Evolutionary conservation across 768 basidiomycete species (phyloP).

Genomic region (Nevesoporus exiguus): DNA sequence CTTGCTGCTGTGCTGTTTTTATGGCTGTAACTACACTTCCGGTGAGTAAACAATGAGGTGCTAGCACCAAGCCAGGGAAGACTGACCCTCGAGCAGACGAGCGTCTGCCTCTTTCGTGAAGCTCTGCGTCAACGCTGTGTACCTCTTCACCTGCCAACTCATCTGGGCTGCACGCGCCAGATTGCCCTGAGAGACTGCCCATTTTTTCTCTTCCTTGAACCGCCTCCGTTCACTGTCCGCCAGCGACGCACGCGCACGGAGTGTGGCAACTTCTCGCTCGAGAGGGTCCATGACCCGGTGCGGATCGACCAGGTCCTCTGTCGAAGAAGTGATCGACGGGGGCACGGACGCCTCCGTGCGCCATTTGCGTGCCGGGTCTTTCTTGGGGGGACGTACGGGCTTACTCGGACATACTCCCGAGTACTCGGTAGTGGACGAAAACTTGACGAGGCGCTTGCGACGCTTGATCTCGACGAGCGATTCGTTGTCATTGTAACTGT

Average conservation of each 20-base stretch:
- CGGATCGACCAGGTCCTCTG: slow-evolving; percentile 62
- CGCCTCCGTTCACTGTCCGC: slow-evolving; percentile 81
- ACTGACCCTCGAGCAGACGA: slow-evolving; percentile 59
- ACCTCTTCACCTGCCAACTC: slow-evolving; percentile 81
- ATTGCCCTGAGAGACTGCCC: slow-evolving; percentile 81
- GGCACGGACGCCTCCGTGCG: slow-evolving; percentile 34
- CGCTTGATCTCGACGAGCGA: slow-evolving; percentile 21
- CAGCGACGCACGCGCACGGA: slow-evolving; percentile 73
- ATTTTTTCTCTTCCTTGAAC: slow-evolving; percentile 83
- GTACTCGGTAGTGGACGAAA: slow-evolving; percentile 39
- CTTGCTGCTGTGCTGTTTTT: slow-evolving; percentile 19
- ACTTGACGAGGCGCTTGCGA: slow-evolving; percentile 46
- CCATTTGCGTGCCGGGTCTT: slow-evolving; percentile 30
- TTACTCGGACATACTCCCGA: slow-evolving; percentile 17
- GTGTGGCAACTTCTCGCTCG: slow-evolving; percentile 70
- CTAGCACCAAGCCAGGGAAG: neutral
- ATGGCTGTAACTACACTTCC: slow-evolving; percentile 25
- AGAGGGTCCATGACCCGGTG: slow-evolving; percentile 55
- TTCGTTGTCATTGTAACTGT: slow-evolving; percentile 17
- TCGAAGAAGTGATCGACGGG: slow-evolving; percentile 65
- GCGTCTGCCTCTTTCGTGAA: slow-evolving; percentile 76
- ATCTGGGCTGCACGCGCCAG: slow-evolving; percentile 70
- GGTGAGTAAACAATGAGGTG: slow-evolving; percentile 7
- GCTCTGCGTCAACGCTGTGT: slow-evolving; percentile 75
- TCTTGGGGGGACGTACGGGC: slow-evolving; percentile 27